These are phyloP conservation scores for Globisporangium paddicum DNA, from an alignment of 352 stramenopile species.

Conservation along the genomic window DNA sequence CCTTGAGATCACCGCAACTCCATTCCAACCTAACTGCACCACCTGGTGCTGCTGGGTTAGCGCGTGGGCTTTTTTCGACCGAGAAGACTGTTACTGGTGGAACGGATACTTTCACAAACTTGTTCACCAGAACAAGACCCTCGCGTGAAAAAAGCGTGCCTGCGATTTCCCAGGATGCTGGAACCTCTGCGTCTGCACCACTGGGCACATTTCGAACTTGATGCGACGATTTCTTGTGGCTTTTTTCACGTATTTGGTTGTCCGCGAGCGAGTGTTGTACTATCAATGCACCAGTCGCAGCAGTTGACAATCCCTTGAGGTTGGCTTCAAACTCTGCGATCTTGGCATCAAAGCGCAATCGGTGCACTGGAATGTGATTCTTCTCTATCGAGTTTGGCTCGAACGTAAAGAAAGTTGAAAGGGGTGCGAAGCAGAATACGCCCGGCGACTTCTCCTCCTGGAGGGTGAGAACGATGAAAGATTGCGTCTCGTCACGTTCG, in stretches of 20 bases:
- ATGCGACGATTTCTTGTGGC: not conserved
- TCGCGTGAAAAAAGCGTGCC: not conserved
- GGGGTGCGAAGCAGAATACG: conserved; percentile 4
- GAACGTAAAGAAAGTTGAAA: not conserved
- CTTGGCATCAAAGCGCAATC: not conserved
- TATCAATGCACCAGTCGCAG: not conserved
- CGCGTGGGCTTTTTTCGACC: not conserved
- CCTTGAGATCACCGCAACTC: conserved; percentile 2
- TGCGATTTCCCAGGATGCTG: conserved; percentile 5
- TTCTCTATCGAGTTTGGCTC: not conserved
- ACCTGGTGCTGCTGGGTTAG: not conserved
- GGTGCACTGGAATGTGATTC: not conserved
- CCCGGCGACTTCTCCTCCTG: conserved; percentile 1
- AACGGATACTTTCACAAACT: conserved; percentile 6
- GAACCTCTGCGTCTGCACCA: not conserved
- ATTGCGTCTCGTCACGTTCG: not conserved
- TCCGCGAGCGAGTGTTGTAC: not conserved
- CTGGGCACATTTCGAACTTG: not conserved
- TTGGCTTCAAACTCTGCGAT: conserved; percentile 8
- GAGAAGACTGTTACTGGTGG: conserved; percentile 10
- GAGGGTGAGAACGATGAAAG: conserved; percentile 9
- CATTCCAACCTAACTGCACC: conserved; percentile 1
- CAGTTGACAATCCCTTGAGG: conserved; percentile 2
- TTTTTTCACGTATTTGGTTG: not conserved
- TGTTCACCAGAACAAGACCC: conserved; percentile 8